Conservation (phyloP, 2,329 filamentous ascomycete genomes). For the Fusarium torulosum region DNA sequence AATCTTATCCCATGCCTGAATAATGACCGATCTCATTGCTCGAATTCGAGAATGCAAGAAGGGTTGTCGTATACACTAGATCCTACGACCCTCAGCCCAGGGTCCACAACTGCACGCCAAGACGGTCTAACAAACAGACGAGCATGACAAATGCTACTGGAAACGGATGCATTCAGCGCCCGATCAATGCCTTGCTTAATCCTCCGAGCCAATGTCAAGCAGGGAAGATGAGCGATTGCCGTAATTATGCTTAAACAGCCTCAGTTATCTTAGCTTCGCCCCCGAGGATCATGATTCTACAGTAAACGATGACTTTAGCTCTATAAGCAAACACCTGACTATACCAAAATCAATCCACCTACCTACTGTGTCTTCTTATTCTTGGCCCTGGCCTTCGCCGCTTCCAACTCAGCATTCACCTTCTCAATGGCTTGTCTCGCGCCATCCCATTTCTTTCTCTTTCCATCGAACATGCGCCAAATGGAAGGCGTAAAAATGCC, state of each 20-base stretch:
- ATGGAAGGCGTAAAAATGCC: slow-evolving; percentile 58
- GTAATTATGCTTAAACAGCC: too few relatives aligned
- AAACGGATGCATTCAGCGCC: background rate
- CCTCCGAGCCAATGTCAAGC: background rate
- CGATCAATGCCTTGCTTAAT: background rate
- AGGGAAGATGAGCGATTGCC: too few relatives aligned
- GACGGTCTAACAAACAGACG: slow-evolving; percentile 26
- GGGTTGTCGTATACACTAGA: background rate
- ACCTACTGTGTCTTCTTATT: slow-evolving; percentile 30
- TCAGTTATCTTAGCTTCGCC: too few relatives aligned
- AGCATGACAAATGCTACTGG: slow-evolving; percentile 37
- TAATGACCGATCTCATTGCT: background rate
- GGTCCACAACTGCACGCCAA: slow-evolving; percentile 6
- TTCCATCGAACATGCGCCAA: slow-evolving; percentile 58
- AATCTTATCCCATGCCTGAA: background rate
- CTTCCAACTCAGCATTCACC: slow-evolving; percentile 44
- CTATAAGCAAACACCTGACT: too few relatives aligned
- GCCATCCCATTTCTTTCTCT: slow-evolving; percentile 56
- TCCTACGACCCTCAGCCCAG: background rate
- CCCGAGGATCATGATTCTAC: too few relatives aligned
- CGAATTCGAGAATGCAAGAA: accelerated
- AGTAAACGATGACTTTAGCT: background rate
- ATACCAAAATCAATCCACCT: background rate
- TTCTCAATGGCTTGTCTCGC: slow-evolving; percentile 54
- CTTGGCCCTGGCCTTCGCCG: slow-evolving; percentile 12